These are phyloP conservation scores for Sclerotinia glacialis DNA, from an alignment of 2,329 filamentous ascomycete genomes.

Conservation along the genomic window DNA sequence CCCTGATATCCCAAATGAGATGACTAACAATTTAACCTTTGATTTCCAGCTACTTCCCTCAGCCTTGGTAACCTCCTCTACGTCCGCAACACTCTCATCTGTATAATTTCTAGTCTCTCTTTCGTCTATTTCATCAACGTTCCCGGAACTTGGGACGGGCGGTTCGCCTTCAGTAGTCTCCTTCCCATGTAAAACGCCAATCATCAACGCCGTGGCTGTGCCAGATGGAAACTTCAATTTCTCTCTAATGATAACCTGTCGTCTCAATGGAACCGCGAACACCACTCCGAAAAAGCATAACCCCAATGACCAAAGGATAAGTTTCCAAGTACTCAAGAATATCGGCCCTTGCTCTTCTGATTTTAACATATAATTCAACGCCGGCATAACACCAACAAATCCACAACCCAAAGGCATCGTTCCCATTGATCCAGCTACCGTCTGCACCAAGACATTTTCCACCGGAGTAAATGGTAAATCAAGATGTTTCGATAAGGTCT, in stretches of 20 bases:
- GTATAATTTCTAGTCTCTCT: slow-evolving; percentile 14
- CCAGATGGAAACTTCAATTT: slow-evolving; percentile 92
- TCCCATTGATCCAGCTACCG: slow-evolving; percentile 89
- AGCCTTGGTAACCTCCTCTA: slow-evolving; percentile 32
- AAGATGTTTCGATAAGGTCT: slow-evolving; percentile 68
- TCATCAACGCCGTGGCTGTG: slow-evolving; percentile 91
- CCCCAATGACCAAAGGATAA: slow-evolving; percentile 87
- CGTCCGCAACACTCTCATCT: slow-evolving; percentile 26
- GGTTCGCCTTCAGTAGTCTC: slow-evolving; percentile 35
- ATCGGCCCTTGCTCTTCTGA: slow-evolving; percentile 77
- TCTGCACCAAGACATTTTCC: slow-evolving; percentile 95
- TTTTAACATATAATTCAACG: slow-evolving; percentile 80
- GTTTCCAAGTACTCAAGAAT: slow-evolving; percentile 66
- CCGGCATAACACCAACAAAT: slow-evolving; percentile 92
- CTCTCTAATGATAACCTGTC: slow-evolving; percentile 89
- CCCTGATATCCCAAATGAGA: slow-evolving; percentile 59
- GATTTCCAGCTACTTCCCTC: slow-evolving; percentile 38
- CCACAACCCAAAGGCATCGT: slow-evolving; percentile 96
- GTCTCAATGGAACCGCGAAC: slow-evolving; percentile 87
- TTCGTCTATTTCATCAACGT: neutral
- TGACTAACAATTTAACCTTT: slow-evolving; percentile 44
- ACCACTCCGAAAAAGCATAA: slow-evolving; percentile 96
- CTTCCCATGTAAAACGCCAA: slow-evolving; percentile 79
- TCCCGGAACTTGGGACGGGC: slow-evolving; percentile 11
- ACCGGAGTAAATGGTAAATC: slow-evolving; percentile 84